Evolutionary conservation across 2,329 filamentous ascomycete genomes (phyloP), one percentile per base, ranked within the genome.

Genomic region (Talaromyces sp.): DNA sequence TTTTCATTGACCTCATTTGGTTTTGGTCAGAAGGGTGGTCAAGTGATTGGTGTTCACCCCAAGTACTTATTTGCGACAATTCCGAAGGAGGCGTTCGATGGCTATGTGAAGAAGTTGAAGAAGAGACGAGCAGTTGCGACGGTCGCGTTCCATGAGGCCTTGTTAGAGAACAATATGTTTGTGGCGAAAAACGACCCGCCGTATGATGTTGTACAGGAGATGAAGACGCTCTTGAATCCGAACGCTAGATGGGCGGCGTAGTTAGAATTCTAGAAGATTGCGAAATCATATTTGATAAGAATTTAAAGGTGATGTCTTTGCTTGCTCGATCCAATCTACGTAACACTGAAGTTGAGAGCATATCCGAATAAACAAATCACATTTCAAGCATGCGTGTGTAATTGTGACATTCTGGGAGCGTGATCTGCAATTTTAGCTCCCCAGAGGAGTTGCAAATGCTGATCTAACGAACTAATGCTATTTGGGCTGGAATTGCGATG

Each of bases 1-100:
- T 98, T 99, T 86, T 97, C 93, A 1, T 92, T 99, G 69, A 99
- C 96, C 8, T 99, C 95, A 0, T 99, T 99, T 78, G 95, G 95
- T 79, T 99, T 99, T 84, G 95, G 95, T 71, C 95, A 99, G 80
- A 99, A 99, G 87, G 95, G 95, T 75, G 92, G 95, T 31, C 96
- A 99, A 80, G 94, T 91, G 48, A 96, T 99, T 74, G 95, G 94
- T 84, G 90, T 99, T 60, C 95, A 99, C 78, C 92, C 96, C 75
- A 94, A 91, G 81, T 99, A 98, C 79, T 87, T 99, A 65, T 99
- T 90, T 72, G 95, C 95, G 58, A 90, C 92, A 31, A 52, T 52
- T 10, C 16, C 24, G 14, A 52, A 52, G 27, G 48, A 52, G n/a
- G 24, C 11, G 14, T 52, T 52, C n/a, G 48, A 52, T n/a, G 48